Conservation (phyloP, 257 asterid genomes). For the Plectranthus barbatus region DNA sequence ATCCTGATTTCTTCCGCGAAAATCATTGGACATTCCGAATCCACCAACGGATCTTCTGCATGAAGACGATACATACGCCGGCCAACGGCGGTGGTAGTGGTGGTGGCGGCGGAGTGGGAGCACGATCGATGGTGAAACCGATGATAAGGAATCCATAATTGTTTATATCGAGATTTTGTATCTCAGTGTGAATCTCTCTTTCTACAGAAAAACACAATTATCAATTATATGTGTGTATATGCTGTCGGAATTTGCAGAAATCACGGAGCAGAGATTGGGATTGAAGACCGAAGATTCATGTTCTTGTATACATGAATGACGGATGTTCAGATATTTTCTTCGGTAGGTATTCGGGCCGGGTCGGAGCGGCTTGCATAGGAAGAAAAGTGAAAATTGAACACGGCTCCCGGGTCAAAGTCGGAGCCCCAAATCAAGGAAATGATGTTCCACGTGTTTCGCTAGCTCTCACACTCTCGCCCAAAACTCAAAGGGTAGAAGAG, state of each 20-base stretch:
- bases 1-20: conserved; percentile 4
- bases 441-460: conserved; percentile 14
- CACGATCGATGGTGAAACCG: conserved; percentile 52
- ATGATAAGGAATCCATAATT: conserved; percentile 55
- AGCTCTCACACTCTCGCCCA: neutral
- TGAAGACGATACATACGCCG: conserved; percentile 14
- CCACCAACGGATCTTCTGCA: conserved; percentile 6
- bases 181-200: neutral
- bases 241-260: conserved; percentile 11
- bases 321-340: conserved; percentile 34
- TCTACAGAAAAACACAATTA: neutral
- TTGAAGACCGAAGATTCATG: conserved; percentile 1
- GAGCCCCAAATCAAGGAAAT: conserved; percentile 1
- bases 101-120: conserved; percentile 39
- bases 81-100: conserved; percentile 39
- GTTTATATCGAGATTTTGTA: neutral
- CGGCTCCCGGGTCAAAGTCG: conserved; percentile 27
- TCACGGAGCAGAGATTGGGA: neutral
- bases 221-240: neutral
- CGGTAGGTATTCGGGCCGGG: conserved; percentile 14
- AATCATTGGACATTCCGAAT: conserved; percentile 15
- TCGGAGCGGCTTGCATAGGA: too few species aligned
- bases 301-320: neutral
- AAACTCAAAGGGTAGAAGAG: neutral
- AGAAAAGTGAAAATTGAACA: conserved; percentile 10